Evolutionary conservation across 257 asterid species (phyloP), one percentile per base, ranked within the genome.

Genomic region (Fraxinus quadrangulata): DNA sequence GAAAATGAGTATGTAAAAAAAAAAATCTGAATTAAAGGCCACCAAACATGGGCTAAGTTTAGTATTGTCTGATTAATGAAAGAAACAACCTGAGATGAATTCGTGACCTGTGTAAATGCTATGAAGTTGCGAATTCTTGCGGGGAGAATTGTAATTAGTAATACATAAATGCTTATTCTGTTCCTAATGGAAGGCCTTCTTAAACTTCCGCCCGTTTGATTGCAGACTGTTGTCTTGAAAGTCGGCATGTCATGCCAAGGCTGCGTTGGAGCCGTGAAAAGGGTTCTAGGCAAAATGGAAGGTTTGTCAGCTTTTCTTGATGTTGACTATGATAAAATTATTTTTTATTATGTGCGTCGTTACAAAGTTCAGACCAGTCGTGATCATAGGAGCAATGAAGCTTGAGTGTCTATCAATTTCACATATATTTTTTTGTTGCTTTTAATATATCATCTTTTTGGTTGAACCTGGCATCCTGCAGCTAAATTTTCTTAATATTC

Each of bases 221-320:
- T 79, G 79, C 90, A 94, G 99, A 94, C 94, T 77, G 97, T 94
- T 75, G 97, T 89, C 83, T 96, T 94, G 84, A 94, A 90, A 83
- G 98, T 94, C 82, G 94, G 84, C 70, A 94, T 94, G 98, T 89
- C 98, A 71, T 94, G 98, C 86, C 89, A 87, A 87, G 98, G 98
- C 42, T 94, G 98, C 72, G 92, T 86, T 28, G 98, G 98, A 71
- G 98, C 98, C 0, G 97, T 94, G 77, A 88, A 87, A 77, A 86
- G 98, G 86, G 97, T 92, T 83, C 88, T 94, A 14, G 92, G 94
- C 30, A 94, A 92, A 85, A 88, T 92, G 85, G 92, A 92, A 88
- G 98, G 98, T 94, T 81, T 19, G 90, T 84, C 7, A n/a, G 31
- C 67, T 70, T 75, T 31, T 72, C 71, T 63, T 63, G 65, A 23